Conservation (phyloP, 2,329 filamentous ascomycete species). For the Alternaria sp. region DNA sequence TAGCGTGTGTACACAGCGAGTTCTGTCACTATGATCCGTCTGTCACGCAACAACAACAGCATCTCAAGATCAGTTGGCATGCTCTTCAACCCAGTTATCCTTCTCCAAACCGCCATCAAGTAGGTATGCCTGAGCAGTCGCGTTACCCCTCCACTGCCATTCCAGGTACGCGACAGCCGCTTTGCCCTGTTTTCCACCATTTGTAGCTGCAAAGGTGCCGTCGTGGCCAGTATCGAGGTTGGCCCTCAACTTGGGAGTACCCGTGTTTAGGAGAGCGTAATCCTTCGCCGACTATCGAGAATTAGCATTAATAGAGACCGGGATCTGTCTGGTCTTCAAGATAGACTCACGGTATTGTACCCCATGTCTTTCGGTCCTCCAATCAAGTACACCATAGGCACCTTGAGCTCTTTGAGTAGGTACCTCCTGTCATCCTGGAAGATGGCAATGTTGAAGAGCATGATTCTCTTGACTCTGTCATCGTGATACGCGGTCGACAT, state of each 20-base stretch:
- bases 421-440: constrained; percentile 28
- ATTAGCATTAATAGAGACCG: not conserved
- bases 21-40: not conserved
- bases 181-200: constrained; percentile 30
- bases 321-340: not conserved
- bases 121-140: constrained; percentile 23
- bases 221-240: constrained; percentile 31
- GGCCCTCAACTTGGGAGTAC: constrained; percentile 22
- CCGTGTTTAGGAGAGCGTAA: constrained; percentile 19
- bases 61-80: constrained; percentile 14
- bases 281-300: constrained; percentile 21
- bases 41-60: not conserved
- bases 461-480: constrained; percentile 21
- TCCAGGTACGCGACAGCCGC: constrained; percentile 28
- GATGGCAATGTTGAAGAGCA: constrained; percentile 29
- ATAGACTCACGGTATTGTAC: constrained; percentile 17
- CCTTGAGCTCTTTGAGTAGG: constrained; percentile 27
- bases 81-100: constrained; percentile 26
- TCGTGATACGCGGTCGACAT: constrained; percentile 27
- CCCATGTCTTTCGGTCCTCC: constrained; percentile 27
- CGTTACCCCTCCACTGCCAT: constrained; percentile 26
- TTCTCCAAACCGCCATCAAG: constrained; percentile 22
- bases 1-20: not conserved
- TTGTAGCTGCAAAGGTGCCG: constrained; percentile 25
- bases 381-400: constrained; percentile 25